Base-by-base conservation (phyloP, 1,284 basidiomycete species). In the Trametes polyzona region DNA sequence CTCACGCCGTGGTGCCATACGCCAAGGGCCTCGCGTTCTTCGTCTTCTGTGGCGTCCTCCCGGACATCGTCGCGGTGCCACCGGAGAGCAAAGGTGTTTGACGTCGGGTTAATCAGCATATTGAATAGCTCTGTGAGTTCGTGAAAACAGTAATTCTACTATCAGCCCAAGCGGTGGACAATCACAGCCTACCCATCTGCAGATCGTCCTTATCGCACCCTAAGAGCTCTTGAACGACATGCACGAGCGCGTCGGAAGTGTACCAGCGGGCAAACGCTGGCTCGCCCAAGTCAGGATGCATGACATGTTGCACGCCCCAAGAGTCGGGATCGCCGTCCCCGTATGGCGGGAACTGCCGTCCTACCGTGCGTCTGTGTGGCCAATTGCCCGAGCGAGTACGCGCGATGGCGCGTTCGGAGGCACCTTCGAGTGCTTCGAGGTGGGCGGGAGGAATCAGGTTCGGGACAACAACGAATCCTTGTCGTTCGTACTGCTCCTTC, bases 41-140 rank as follows among this genome's bases (percentile, higher is more conserved):
- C 87, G 11, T 85, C 82, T n/a, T 77, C 71, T 0, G 77, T 80
- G 0, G 87, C 88, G 26, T 79, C 77, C 59, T 86, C 86, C 47
- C 75, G 76, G 12, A 94, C 80, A 71, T 93, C 92, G 65, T 94
- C 92, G 2, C 92, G 80, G 71, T 94, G 92, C 91, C 92, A 94
- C 39, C 88, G 78, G 43, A 94, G 76, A 0, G 90, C 88, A 67
- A 93, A 94, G 43, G 85, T 78, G 61, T 88, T 86, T 8, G 72
- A 67, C 1, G 75, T 61, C 0, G 91, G 92, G 68, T 93, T 90
- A 59, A 93, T 87, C 49, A 93, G 76, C 51, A 93, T 70, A 67
- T 93, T 93, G 73, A 93, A 92, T 21, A 92, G 73, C 68, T 93
- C 91, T 92, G 67, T 14, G 12, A n/a, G 4, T 5, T 0, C 29